Evolutionary conservation across 768 basidiomycete genomes (phyloP).

Genomic region (Panellus pusillus): DNA sequence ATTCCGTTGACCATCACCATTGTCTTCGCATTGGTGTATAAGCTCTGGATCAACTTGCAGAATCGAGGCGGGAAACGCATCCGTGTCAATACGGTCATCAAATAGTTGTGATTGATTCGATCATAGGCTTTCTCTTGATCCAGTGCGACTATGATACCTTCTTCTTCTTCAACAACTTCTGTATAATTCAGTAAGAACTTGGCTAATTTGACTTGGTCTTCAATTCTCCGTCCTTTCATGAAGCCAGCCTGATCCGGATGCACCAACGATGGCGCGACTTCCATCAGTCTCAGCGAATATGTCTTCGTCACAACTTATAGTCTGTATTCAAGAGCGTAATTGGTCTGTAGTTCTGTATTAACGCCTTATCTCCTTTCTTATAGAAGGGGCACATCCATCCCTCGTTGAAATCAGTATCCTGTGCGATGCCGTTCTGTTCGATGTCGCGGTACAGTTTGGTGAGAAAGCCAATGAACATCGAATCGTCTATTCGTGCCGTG

Average conservation of each 20-base stretch:
- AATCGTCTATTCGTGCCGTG: background rate
- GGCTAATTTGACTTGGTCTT: constrained; percentile 24
- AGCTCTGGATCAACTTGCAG: constrained; percentile 17
- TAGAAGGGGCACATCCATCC: background rate
- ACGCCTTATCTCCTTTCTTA: background rate
- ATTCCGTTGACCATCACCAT: constrained; percentile 16
- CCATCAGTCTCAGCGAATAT: constrained; percentile 4
- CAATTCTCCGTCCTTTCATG: constrained; percentile 23
- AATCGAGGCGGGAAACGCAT: constrained; percentile 15
- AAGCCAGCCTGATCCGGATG: constrained; percentile 23
- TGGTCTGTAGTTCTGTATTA: constrained; percentile 2
- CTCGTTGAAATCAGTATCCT: background rate
- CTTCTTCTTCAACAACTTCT: background rate
- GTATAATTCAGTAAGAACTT: constrained; percentile 12
- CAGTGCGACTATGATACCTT: background rate
- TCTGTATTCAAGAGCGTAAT: constrained; percentile 5
- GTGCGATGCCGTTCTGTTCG: background rate
- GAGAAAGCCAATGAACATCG: background rate
- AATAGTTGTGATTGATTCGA: constrained; percentile 20
- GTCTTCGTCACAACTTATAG: constrained; percentile 7
- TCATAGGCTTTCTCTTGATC: constrained; percentile 22
- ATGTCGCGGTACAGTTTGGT: background rate
- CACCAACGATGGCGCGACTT: background rate
- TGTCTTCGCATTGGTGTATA: constrained; percentile 18
- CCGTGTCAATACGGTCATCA: background rate